Conservation (phyloP, 1,284 basidiomycete species). For the Apiotrichum gamsii region DNA sequence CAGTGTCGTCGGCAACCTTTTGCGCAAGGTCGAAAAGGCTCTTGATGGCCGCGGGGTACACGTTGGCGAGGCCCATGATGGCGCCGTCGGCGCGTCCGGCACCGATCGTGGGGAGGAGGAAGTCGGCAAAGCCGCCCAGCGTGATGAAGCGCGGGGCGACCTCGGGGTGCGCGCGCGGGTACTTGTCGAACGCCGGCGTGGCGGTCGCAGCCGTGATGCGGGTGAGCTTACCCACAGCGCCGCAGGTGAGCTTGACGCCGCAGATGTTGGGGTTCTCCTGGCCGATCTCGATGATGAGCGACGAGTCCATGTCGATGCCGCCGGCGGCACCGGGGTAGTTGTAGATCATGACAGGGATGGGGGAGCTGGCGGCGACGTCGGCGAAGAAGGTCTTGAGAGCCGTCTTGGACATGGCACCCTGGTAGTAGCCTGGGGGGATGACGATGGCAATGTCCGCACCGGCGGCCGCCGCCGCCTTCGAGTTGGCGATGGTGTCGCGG, state of each 20-base stretch:
- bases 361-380: constrained; percentile 68
- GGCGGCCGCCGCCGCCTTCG: constrained; percentile 65
- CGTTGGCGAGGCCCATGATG: constrained; percentile 72
- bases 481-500: constrained; percentile 68
- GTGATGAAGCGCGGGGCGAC: constrained; percentile 57
- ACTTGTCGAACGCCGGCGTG: constrained; percentile 54
- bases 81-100: constrained; percentile 59
- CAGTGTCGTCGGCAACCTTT: constrained; percentile 51
- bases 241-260: constrained; percentile 85
- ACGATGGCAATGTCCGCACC: constrained; percentile 81
- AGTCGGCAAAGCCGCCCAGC: constrained; percentile 71
- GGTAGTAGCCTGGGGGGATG: constrained; percentile 77
- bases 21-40: constrained; percentile 60
- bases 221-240: constrained; percentile 81
- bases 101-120: constrained; percentile 64
- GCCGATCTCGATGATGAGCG: constrained; percentile 73
- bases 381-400: constrained; percentile 74
- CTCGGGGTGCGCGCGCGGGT: constrained; percentile 59
- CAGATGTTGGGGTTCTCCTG: constrained; percentile 52
- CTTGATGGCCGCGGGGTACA: constrained; percentile 61
- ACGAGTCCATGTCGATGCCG: constrained; percentile 79
- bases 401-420: constrained; percentile 59
- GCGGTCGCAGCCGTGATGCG: constrained; percentile 67
- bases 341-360: constrained; percentile 82
- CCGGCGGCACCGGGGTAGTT: constrained; percentile 81